Evolutionary conservation across 805 yeast species (phyloP).

Genomic region (Wickerhamiella spandovensis): DNA sequence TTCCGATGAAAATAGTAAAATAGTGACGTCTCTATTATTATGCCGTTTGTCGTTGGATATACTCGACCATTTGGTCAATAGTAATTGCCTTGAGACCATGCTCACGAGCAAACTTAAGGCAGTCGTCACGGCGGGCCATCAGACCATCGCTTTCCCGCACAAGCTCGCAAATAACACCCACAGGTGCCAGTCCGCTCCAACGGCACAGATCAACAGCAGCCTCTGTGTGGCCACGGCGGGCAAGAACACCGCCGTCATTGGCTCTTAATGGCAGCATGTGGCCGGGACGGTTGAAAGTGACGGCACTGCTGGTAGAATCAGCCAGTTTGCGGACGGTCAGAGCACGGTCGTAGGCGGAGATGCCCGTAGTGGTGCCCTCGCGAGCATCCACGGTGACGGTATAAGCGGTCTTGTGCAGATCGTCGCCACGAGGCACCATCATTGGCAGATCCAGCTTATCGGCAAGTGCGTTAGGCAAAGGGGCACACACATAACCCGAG

Average conservation of each 20-base stretch:
- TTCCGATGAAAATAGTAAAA: too few relatives aligned
- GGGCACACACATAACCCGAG: slow-evolving; percentile 87
- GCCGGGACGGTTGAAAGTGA: slow-evolving; percentile 80
- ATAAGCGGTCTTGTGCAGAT: slow-evolving; percentile 94
- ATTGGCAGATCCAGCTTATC: slow-evolving; percentile 68
- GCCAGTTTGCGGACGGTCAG: slow-evolving; percentile 67
- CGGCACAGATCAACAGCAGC: slow-evolving; percentile 83
- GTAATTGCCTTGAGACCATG: slow-evolving; percentile 59
- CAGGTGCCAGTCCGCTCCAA: slow-evolving; percentile 68
- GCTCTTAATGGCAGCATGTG: slow-evolving; percentile 91
- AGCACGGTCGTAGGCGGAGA: slow-evolving; percentile 88
- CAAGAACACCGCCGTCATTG: slow-evolving; percentile 63
- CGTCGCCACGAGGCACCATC: slow-evolving; percentile 52
- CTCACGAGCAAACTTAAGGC: slow-evolving; percentile 51
- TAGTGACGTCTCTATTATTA: too few relatives aligned
- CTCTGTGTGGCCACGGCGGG: slow-evolving; percentile 92
- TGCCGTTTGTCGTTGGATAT: slow-evolving; percentile 23
- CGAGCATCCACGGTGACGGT: slow-evolving; percentile 80
- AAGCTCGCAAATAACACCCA: slow-evolving; percentile 85
- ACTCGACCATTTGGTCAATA: slow-evolving; percentile 56
- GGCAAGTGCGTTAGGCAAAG: slow-evolving; percentile 64
- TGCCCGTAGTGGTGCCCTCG: slow-evolving; percentile 92
- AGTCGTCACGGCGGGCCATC: slow-evolving; percentile 89
- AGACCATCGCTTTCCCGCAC: slow-evolving; percentile 87
- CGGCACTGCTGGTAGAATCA: slow-evolving; percentile 38